A percentile compares a stretch with the other conserved stretches of the same genome.
These are phyloP conservation scores for Colletotrichum sp. DNA, from an alignment of 2,329 filamentous ascomycete species.

Conservation along the genomic window DNA sequence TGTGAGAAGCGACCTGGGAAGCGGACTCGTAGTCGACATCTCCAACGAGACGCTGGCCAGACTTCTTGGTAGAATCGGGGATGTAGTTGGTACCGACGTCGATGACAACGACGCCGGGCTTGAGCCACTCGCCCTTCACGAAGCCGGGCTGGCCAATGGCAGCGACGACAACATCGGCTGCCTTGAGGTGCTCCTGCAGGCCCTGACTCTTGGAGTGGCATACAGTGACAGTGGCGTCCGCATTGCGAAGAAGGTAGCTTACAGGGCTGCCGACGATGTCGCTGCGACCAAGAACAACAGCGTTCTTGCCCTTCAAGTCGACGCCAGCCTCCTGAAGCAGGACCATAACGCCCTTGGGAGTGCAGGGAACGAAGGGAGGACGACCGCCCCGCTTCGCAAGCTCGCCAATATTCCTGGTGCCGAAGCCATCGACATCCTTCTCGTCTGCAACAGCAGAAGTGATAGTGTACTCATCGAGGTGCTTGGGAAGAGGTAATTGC, in stretches of 20 bases:
- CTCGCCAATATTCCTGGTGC: constrained; percentile 92
- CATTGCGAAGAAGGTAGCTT: constrained; percentile 93
- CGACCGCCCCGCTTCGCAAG: constrained; percentile 92
- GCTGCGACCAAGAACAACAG: constrained; percentile 91
- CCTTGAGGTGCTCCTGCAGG: constrained; percentile 75
- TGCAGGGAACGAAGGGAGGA: constrained; percentile 92
- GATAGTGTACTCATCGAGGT: constrained; percentile 88
- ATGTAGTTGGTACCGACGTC: constrained; percentile 98
- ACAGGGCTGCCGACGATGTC: constrained; percentile 98
- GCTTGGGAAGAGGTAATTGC: constrained; percentile 86
- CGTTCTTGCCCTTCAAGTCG: constrained; percentile 85
- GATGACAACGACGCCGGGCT: constrained; percentile 93
- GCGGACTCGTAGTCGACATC: constrained; percentile 94
- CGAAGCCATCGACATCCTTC: constrained; percentile 98
- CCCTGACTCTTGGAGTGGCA: constrained; percentile 89
- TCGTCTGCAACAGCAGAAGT: constrained; percentile 90
- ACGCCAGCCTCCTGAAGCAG: constrained; percentile 85
- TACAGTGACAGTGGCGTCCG: constrained; percentile 94
- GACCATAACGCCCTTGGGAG: constrained; percentile 96
- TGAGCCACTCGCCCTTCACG: constrained; percentile 94
- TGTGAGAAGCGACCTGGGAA: constrained; percentile 83
- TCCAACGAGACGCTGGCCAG: constrained; percentile 88
- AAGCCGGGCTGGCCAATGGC: constrained; percentile 89
- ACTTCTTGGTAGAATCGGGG: constrained; percentile 87
- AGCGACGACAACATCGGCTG: constrained; percentile 87